These are phyloP conservation scores for Blastobotrys malaysiensis DNA, from an alignment of 1,139 yeast genomes.

Conservation along the genomic window DNA sequence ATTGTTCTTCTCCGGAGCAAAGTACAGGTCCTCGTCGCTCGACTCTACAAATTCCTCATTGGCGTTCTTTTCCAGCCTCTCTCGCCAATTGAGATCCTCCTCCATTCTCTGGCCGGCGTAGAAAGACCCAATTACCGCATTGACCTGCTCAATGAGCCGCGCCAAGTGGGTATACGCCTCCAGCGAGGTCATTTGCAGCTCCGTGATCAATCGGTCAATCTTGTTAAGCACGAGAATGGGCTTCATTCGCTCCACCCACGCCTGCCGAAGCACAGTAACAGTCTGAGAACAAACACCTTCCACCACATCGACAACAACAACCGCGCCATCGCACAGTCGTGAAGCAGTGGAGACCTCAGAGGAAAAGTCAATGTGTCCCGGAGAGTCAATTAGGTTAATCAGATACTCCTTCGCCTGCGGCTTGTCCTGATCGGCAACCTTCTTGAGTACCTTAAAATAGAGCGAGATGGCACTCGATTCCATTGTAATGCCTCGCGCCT, in stretches of 20 bases:
- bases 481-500: constrained; percentile 94
- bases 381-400: constrained; percentile 91
- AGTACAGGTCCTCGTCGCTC: constrained; percentile 80
- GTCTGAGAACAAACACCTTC: constrained; percentile 99
- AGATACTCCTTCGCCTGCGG: constrained; percentile 64
- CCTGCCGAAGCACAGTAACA: constrained; percentile 87
- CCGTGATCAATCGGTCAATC: constrained; percentile 79
- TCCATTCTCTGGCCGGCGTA: constrained; percentile 93
- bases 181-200: constrained; percentile 70
- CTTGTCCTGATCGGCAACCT: constrained; percentile 25
- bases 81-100: constrained; percentile 81
- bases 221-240: constrained; percentile 91
- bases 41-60: constrained; percentile 56
- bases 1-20: constrained; percentile 83
- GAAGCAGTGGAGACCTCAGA: constrained; percentile 96
- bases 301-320: constrained; percentile 90
- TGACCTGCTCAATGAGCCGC: constrained; percentile 83
- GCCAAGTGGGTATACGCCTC: constrained; percentile 83
- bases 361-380: constrained; percentile 96
- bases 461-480: constrained; percentile 90
- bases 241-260: constrained; percentile 88
- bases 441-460: constrained; percentile 47
- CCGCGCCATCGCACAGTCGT: constrained; percentile 93
- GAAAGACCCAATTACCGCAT: constrained; percentile 90
- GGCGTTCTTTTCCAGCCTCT: constrained; percentile 40